A percentile compares a stretch with the other conserved stretches of the same genome.
phyloP scores from a whole-genome alignment of 768 basidiomycete species.

The Psilocybe tampanensis region DNA sequence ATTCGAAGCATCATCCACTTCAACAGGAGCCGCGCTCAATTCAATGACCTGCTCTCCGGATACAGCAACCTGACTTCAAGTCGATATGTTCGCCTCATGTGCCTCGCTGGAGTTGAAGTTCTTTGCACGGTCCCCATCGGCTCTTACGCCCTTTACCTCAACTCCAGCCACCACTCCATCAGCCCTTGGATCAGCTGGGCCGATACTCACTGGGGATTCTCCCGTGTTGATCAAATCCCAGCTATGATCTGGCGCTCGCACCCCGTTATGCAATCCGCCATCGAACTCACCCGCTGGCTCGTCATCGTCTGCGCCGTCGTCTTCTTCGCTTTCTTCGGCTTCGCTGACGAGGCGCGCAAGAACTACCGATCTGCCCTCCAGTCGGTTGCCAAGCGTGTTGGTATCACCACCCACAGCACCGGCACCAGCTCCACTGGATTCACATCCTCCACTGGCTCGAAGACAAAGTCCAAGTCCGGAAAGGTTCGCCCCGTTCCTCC shows the following conservation, averaged over 20 bases:
- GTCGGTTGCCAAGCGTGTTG: conserved; percentile 41
- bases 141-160: conserved; percentile 39
- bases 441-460: conserved; percentile 29
- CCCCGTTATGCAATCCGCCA: conserved; percentile 16
- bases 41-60: conserved; percentile 42
- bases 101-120: conserved; percentile 49
- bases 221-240: conserved; percentile 43
- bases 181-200: conserved; percentile 53
- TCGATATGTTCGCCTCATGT: conserved; percentile 62
- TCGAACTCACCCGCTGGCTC: conserved; percentile 54
- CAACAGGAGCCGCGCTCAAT: conserved; percentile 41
- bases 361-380: conserved; percentile 46
- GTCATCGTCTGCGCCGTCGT: conserved; percentile 48
- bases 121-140: conserved; percentile 48
- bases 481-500: conserved; percentile 39
- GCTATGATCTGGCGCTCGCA: conserved; percentile 43
- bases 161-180: conserved; percentile 30
- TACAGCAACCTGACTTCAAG: conserved; percentile 44
- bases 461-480: conserved; percentile 28
- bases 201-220: conserved; percentile 51
- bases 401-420: conserved; percentile 26
- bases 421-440: conserved; percentile 24
- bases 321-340: conserved; percentile 73
- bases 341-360: conserved; percentile 59
- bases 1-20: conserved; percentile 43